phyloP scores from a whole-genome alignment of 768 basidiomycete genomes.

The Lactarius hatsudake region DNA sequence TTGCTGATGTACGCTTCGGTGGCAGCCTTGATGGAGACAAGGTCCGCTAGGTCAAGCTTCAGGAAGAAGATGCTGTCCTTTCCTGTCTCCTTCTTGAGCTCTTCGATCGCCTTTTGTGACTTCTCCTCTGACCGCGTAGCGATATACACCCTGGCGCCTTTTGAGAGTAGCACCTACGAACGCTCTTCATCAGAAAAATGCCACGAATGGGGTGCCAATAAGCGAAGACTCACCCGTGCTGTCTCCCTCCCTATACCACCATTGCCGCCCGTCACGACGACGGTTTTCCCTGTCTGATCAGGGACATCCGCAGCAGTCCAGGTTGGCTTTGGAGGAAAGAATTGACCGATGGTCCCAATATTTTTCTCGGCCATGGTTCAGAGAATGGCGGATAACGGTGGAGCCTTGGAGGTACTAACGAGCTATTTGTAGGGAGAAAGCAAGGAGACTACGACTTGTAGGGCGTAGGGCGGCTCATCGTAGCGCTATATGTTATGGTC shows the following conservation, averaged over 20 bases:
- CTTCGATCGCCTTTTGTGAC: background rate
- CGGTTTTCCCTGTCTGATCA: slow-evolving; percentile 31
- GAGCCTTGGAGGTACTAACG: background rate
- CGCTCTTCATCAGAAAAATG: background rate
- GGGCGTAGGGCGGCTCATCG: too few relatives aligned
- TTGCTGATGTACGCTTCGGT: slow-evolving; percentile 15
- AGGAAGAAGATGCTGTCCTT: slow-evolving; percentile 14
- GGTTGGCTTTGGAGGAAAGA: slow-evolving; percentile 18
- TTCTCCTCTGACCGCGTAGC: slow-evolving; percentile 11
- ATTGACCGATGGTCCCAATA: slow-evolving; percentile 17
- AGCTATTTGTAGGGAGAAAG: too few relatives aligned
- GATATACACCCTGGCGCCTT: slow-evolving; percentile 25
- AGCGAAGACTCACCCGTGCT: slow-evolving; percentile 1
- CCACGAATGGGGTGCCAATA: background rate
- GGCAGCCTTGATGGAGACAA: background rate
- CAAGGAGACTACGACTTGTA: too few relatives aligned
- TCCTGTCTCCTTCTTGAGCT: slow-evolving; percentile 18
- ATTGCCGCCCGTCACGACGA: slow-evolving; percentile 32
- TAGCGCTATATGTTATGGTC: too few relatives aligned
- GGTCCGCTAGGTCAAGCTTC: slow-evolving; percentile 15
- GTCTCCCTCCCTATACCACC: slow-evolving; percentile 29
- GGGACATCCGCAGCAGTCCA: slow-evolving; percentile 28
- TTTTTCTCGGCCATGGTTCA: slow-evolving; percentile 14
- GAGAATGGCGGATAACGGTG: background rate
- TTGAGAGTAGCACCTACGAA: slow-evolving; percentile 17